These are phyloP conservation scores for Trifolium fragiferum DNA, from an alignment of 306 rosid species.

Conservation along the genomic window DNA sequence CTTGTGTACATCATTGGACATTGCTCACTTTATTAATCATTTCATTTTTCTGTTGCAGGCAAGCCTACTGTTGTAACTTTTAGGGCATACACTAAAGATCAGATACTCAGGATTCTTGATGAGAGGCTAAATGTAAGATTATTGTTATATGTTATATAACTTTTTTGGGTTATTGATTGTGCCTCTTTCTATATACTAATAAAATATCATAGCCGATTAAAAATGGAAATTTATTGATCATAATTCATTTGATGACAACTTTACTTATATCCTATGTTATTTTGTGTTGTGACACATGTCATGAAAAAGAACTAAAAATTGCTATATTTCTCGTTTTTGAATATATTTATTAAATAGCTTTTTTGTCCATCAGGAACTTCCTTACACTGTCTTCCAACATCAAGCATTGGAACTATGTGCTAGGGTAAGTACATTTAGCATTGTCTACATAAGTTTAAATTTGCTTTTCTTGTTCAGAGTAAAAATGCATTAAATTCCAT, in stretches of 20 bases:
- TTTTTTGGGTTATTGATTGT: background rate
- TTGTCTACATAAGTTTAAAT: background rate
- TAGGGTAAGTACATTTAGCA: constrained; percentile 66
- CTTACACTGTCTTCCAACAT: constrained; percentile 68
- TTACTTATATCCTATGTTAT: too few relatives aligned
- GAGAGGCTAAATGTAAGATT: constrained; percentile 74
- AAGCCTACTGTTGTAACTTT: constrained; percentile 80
- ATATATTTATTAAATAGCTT: constrained; percentile 23
- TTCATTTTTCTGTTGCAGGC: constrained; percentile 54
- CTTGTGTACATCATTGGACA: constrained; percentile 2
- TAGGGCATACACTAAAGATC: constrained; percentile 80
- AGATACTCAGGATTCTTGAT: constrained; percentile 78
- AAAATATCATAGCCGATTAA: background rate
- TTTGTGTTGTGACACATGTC: background rate
- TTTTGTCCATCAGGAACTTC: constrained; percentile 61
- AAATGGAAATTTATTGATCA: background rate
- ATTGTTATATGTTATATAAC: constrained; percentile 27
- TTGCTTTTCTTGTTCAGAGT: background rate
- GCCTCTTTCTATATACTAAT: background rate
- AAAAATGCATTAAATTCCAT: background rate
- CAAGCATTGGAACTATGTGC: constrained; percentile 94
- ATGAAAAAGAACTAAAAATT: constrained; percentile 12
- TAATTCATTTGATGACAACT: background rate
- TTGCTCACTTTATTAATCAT: background rate
- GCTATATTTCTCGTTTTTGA: constrained; percentile 34